Base-by-base conservation (phyloP, 176 grass and related monocot species). In the Elymus sibiricus region DNA sequence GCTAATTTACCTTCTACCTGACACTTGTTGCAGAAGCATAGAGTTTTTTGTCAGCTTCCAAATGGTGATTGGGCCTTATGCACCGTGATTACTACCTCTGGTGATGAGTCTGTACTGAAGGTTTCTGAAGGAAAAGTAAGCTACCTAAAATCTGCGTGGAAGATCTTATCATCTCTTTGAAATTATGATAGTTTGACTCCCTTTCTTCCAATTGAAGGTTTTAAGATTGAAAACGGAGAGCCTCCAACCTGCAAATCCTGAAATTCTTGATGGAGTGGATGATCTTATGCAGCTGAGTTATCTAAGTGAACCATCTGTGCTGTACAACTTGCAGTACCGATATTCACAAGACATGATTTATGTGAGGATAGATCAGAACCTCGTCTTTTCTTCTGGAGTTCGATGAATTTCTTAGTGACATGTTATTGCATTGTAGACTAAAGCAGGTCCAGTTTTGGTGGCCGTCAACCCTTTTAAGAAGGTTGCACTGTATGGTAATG, bases 211-310 rank as follows among this genome's bases (percentile, higher is more conserved):
- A 65, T 82, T 93, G 86, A 84, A 99, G 97, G 92, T 96, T 61
- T 80, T 96, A 68, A 91, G 86, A 82, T 43, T 92, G 68, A 93
- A 92, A 86, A 93, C 88, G 8, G 97, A 99, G 38, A 90, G 82
- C 84, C 92, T 99, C 77, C 81, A 96, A 86, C 84, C 88, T 79
- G 90, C 97, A 74, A 99, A 99, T 82, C 97, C 97, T 64, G 97
- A 99, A 94, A 99, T 99, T 91, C 97, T 99, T 21, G 89, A 99
- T 64, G 97, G 97, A 79, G 94, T 96, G 67, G 94, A 96, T 56
- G 92, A 99, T 88, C 94, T 99, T 59, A 99, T 99, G 97, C 97
- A 99, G 55, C 90, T 99, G 32, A 99, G 97, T 89, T 99, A 99
- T 92, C 87, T 99, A 83, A 90, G 95, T 79, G 97, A 99, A 83